phyloP scores from a whole-genome alignment of 1,284 basidiomycete genomes.

The Exobasidium cylindrosporum region DNA sequence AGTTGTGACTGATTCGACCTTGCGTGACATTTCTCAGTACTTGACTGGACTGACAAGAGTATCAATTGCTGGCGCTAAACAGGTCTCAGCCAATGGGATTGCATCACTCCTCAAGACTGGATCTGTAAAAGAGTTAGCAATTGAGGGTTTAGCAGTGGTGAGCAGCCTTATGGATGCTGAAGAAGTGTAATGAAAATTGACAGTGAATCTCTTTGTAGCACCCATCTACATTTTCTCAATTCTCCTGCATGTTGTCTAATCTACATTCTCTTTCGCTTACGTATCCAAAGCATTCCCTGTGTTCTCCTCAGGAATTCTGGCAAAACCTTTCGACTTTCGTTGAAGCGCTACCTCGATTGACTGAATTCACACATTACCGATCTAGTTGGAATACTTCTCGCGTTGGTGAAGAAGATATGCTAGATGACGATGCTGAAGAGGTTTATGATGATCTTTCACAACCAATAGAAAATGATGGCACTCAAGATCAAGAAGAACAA shows the following conservation, averaged over 20 bases:
- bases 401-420: conserved; percentile 26
- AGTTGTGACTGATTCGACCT: conserved; percentile 31
- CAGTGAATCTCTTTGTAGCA: too few relatives aligned
- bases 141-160: conserved; percentile 42
- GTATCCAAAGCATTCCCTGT: conserved; percentile 29
- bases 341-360: conserved; percentile 19
- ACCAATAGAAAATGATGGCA: conserved; percentile 14
- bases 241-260: background rate
- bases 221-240: background rate
- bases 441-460: conserved; percentile 23
- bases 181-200: too few relatives aligned
- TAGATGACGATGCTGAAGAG: conserved; percentile 23
- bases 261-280: conserved; percentile 27
- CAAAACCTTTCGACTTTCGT: conserved; percentile 26
- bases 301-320: conserved; percentile 33
- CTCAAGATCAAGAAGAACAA: background rate
- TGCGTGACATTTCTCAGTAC: conserved; percentile 29
- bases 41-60: conserved; percentile 29
- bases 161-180: too few relatives aligned
- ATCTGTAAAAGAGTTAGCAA: conserved; percentile 31
- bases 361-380: conserved; percentile 38
- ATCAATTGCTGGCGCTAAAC: conserved; percentile 43
- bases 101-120: conserved; percentile 25
- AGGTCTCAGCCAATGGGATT: conserved; percentile 37
- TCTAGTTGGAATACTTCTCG: conserved; percentile 26